Conservation (phyloP, 192 early-diverging fungal species). For the Backusella australiensis region DNA sequence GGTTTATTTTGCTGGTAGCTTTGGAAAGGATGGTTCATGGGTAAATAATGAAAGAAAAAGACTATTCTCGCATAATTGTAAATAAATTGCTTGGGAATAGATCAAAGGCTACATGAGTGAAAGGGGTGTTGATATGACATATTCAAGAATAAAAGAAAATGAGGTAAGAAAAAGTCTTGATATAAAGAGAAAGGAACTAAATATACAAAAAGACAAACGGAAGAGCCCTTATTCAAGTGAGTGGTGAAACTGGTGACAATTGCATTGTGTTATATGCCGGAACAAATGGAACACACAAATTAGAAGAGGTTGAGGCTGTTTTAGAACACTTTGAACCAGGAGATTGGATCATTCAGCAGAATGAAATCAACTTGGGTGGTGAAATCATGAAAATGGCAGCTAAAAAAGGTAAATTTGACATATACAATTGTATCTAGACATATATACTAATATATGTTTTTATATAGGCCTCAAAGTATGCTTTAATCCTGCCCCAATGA, state of each 20-base stretch:
- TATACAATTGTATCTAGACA: neutral
- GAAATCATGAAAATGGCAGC: conserved; percentile 59
- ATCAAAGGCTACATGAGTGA: conserved; percentile 60
- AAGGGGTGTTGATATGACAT: conserved; percentile 63
- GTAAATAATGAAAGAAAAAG: conserved; percentile 7
- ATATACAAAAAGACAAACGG: conserved; percentile 64
- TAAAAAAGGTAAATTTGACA: conserved; percentile 34
- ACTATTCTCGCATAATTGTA: neutral
- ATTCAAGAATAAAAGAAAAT: conserved; percentile 51
- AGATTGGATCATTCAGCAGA: conserved; percentile 85
- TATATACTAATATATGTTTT: neutral
- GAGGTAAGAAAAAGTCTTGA: conserved; percentile 28
- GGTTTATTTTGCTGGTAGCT: conserved; percentile 74
- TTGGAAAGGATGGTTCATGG: conserved; percentile 84
- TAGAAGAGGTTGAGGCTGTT: conserved; percentile 45
- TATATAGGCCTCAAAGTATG: conserved; percentile 61
- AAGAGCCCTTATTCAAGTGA: conserved; percentile 87
- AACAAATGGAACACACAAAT: conserved; percentile 62
- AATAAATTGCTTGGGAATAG: neutral
- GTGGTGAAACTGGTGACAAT: conserved; percentile 70
- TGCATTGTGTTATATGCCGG: conserved; percentile 83
- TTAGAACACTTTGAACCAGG: conserved; percentile 51
- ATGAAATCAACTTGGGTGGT: conserved; percentile 76
- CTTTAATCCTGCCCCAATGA: conserved; percentile 87
- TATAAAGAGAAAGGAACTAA: neutral